Conservation (phyloP, 371 early-diverging fungal species). For the Syncephalastrum monosporum region DNA sequence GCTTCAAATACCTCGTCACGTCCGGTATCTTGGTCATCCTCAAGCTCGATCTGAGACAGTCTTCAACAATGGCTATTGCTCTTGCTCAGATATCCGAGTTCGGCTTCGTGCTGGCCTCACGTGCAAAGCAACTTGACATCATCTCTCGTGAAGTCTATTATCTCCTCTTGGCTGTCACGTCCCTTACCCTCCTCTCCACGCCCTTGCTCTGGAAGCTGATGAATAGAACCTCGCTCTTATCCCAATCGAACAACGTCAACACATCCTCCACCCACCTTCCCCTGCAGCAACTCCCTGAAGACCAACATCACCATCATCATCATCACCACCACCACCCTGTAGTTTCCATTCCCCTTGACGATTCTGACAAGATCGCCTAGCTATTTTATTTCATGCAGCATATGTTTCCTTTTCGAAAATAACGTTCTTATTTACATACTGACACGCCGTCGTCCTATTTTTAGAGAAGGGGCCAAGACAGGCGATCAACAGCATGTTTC, state of each 20-base stretch:
- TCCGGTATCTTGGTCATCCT: constrained; percentile 36
- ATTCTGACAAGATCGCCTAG: constrained; percentile 25
- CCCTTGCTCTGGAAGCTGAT: constrained; percentile 54
- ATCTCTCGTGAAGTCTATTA: constrained; percentile 62
- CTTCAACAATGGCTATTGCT: constrained; percentile 53
- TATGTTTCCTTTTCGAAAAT: neutral
- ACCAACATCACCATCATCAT: constrained; percentile 12
- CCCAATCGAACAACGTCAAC: neutral
- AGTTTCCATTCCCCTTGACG: constrained; percentile 15
- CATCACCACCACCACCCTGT: constrained; percentile 11
- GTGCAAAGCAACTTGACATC: constrained; percentile 54
- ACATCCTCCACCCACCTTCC: constrained; percentile 1
- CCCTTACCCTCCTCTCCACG: constrained; percentile 53
- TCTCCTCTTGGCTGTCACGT: constrained; percentile 53
- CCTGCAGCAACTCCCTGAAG: no score
- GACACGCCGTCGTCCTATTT: no score
- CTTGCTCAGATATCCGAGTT: constrained; percentile 65
- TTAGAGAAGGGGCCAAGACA: no score
- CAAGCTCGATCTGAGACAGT: constrained; percentile 34
- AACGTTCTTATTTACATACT: constrained; percentile 3
- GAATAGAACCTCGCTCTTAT: constrained; percentile 8
- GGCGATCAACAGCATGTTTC: no score
- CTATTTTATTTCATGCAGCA: constrained; percentile 3
- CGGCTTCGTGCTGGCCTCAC: constrained; percentile 58
- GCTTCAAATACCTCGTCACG: constrained; percentile 52